phyloP scores from a whole-genome alignment of 2,329 filamentous ascomycete species.

The Pseudocercospora eumusae region DNA sequence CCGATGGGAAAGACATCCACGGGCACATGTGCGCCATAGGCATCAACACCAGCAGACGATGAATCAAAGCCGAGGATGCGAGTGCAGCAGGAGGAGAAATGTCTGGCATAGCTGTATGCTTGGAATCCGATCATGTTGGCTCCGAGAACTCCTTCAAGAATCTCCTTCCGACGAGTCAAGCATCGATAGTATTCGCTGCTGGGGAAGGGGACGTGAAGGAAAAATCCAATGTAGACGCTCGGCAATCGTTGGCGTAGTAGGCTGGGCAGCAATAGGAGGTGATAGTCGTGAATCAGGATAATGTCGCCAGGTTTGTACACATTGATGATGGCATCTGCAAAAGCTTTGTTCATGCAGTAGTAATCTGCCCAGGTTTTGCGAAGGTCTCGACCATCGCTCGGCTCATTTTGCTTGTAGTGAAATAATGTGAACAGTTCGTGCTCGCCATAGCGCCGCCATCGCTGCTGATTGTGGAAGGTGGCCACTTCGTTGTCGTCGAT shows the following conservation, averaged over 20 bases:
- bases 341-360: slow-evolving; percentile 87
- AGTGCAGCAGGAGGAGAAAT: slow-evolving; percentile 93
- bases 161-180: slow-evolving; percentile 81
- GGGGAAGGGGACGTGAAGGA: slow-evolving; percentile 89
- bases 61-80: slow-evolving; percentile 88
- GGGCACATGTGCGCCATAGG: slow-evolving; percentile 83
- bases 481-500: slow-evolving; percentile 66
- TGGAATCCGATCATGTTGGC: slow-evolving; percentile 95
- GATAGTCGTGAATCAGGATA: slow-evolving; percentile 91
- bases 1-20: slow-evolving; percentile 94
- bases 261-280: slow-evolving; percentile 84
- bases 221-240: slow-evolving; percentile 92
- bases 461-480: slow-evolving; percentile 74
- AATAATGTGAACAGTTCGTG: slow-evolving; percentile 89
- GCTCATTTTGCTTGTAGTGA: slow-evolving; percentile 94
- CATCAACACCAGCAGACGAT: slow-evolving; percentile 80
- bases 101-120: slow-evolving; percentile 89
- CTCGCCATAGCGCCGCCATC: slow-evolving; percentile 90
- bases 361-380: slow-evolving; percentile 89
- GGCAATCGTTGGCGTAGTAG: slow-evolving; percentile 83
- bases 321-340: slow-evolving; percentile 84
- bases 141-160: slow-evolving; percentile 85
- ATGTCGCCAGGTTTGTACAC: slow-evolving; percentile 91
- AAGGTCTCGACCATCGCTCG: slow-evolving; percentile 79
- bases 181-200: slow-evolving; percentile 95